Percentiles rank a stretch among this genome's conserved stretches.
phyloP scores from a whole-genome alignment of 768 basidiomycete genomes.

The Mycena rebaudengoi region DNA sequence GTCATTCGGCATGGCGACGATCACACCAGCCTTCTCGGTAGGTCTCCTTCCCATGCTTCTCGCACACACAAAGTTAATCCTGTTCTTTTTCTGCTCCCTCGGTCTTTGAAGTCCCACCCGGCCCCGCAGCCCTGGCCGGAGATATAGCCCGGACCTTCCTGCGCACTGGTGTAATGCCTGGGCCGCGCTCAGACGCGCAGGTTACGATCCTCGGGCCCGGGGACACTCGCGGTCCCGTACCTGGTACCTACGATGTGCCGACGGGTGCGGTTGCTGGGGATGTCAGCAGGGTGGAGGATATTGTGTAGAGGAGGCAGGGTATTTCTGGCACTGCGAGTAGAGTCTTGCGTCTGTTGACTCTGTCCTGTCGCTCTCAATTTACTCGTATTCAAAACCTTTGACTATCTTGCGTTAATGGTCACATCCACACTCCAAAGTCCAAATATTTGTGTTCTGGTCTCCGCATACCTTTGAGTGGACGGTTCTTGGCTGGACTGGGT shows the following conservation, averaged over 20 bases:
- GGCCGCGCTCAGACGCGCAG: not conserved
- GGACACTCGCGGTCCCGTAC: not conserved
- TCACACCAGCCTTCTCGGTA: slow-evolving; percentile 26
- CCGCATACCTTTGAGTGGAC: not conserved
- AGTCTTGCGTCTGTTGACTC: not conserved
- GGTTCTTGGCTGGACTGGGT: too few relatives aligned
- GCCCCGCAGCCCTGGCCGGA: not conserved
- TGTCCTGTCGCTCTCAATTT: not conserved
- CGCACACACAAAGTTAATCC: not conserved
- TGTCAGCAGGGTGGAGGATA: slow-evolving; percentile 7
- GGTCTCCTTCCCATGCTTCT: not conserved
- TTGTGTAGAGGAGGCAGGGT: not conserved
- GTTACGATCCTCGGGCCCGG: slow-evolving; percentile 15
- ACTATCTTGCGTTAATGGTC: not conserved
- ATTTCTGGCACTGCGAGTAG: not conserved
- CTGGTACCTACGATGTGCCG: slow-evolving; percentile 20
- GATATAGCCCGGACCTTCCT: slow-evolving; percentile 8
- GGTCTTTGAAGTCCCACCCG: slow-evolving; percentile 1
- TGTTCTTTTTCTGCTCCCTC: not conserved
- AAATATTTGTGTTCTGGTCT: not conserved
- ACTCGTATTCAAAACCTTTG: not conserved
- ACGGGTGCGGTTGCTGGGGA: slow-evolving; percentile 16
- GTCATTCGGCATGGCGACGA: slow-evolving; percentile 26
- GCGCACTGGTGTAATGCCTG: slow-evolving; percentile 14
- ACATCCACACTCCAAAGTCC: too few relatives aligned